Evolutionary conservation across 2,329 filamentous ascomycete species (phyloP).

Genomic region (Microdochium bolleyi): DNA sequence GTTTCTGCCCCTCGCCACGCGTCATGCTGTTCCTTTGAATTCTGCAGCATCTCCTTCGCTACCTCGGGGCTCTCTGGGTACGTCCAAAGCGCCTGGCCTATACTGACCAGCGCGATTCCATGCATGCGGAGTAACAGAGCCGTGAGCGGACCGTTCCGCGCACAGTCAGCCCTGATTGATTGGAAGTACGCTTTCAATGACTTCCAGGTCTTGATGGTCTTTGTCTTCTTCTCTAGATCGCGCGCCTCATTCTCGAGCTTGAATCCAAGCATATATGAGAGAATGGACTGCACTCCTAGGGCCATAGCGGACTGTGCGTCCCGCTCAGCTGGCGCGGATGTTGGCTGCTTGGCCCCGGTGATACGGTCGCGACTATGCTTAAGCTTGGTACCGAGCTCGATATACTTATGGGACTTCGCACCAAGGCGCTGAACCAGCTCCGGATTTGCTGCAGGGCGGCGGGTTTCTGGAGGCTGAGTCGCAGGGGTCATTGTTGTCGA

Average conservation of each 20-base stretch:
- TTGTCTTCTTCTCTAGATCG: conserved; percentile 31
- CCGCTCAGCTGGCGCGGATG: conserved; percentile 6
- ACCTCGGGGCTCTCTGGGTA: conserved; percentile 11
- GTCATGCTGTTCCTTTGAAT: conserved; percentile 16
- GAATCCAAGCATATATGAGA: conserved; percentile 43
- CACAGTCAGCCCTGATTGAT: conserved; percentile 15
- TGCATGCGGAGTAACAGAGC: conserved; percentile 20
- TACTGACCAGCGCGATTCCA: conserved; percentile 15
- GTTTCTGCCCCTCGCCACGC: conserved; percentile 16
- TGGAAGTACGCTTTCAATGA: conserved; percentile 15
- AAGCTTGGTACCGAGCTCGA: conserved; percentile 36
- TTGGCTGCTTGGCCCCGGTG: conserved; percentile 2
- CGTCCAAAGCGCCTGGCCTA: conserved; percentile 14
- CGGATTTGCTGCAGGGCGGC: conserved; percentile 22
- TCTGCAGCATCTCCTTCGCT: conserved; percentile 10
- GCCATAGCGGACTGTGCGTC: conserved; percentile 17
- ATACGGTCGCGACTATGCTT: conserved; percentile 48
- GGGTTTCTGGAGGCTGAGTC: conserved; percentile 20
- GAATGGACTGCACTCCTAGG: conserved; percentile 18
- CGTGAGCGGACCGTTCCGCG: conserved; percentile 8
- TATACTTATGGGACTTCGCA: conserved; percentile 28
- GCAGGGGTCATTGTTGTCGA: conserved; percentile 31
- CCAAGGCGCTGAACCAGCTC: conserved; percentile 20
- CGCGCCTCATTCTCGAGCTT: conserved; percentile 37
- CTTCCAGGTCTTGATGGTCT: conserved; percentile 24